These are phyloP conservation scores for Asterophora lycoperdoides DNA, from an alignment of 768 basidiomycete species.

Conservation along the genomic window DNA sequence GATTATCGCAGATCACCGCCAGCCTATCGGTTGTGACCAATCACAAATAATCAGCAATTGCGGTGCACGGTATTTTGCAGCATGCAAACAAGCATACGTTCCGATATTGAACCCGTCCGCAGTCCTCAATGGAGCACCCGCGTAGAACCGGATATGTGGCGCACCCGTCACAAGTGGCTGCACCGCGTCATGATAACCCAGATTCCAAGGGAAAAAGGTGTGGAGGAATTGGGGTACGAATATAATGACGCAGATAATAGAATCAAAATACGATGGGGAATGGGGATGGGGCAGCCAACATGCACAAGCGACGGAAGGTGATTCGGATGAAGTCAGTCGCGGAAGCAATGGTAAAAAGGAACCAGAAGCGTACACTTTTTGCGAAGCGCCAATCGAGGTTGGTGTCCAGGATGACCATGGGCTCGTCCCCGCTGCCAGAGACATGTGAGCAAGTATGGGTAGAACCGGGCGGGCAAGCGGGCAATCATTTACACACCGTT, in stretches of 20 bases:
- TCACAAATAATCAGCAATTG: background rate
- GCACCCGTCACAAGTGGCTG: conserved; percentile 68
- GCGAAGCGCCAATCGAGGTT: conserved; percentile 83
- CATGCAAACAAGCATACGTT: conserved; percentile 50
- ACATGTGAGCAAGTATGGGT: conserved; percentile 6
- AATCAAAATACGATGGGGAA: background rate
- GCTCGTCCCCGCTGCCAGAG: conserved; percentile 68
- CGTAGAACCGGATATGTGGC: conserved; percentile 82
- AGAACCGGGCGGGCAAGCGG: background rate
- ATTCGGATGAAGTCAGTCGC: background rate
- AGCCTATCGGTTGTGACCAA: conserved; percentile 39
- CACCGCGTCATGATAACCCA: no score
- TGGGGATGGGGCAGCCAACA: no score
- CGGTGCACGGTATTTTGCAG: background rate
- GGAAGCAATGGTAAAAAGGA: background rate
- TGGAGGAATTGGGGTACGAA: no score
- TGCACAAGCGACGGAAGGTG: background rate
- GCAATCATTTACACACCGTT: conserved; percentile 43
- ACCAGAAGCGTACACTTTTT: conserved; percentile 56
- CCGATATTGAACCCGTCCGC: conserved; percentile 90
- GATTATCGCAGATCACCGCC: conserved; percentile 79
- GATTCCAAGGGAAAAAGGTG: no score
- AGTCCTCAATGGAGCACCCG: conserved; percentile 85
- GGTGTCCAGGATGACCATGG: conserved; percentile 80
- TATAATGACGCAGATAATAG: no score